Base-by-base conservation (phyloP, 257 asterid species). In the Petunia secreta region DNA sequence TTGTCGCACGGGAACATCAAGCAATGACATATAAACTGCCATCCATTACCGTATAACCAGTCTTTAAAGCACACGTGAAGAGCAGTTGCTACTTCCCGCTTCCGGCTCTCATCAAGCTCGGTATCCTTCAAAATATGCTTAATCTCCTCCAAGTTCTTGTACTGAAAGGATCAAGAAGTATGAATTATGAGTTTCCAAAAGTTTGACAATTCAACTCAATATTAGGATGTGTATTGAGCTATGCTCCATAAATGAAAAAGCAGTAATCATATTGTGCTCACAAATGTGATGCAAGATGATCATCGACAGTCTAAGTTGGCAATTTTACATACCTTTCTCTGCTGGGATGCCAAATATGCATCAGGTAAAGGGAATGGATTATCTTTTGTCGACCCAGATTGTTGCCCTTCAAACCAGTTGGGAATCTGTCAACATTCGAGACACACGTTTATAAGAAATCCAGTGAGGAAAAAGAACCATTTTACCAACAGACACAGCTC, bases 311-410 rank as follows among this genome's bases (percentile, higher is more conserved):
- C 50, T 43, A 67, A 73, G 62, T 50, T 34, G 78, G 46, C 11
- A 44, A 48, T 9, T 36, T 34, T 48, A 80, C 96, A 25, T 79
- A 93, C 99, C 79, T 92, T 93, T 93, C 87, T 92, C 90, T 92
- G 92, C 83, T 93, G 96, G 73, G 98, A 88, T 66, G 89, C 88
- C 89, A 89, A 84, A 89, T 93, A 95, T 80, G 93, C 88, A 75
- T 90, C 97, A 48, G 99, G 98, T 75, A 95, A 87, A 75, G 94
- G 92, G 88, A 93, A 95, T 65, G 98, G 99, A 80, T 93, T 95
- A 74, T 85, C 91, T 86, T 90, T 90, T 3, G 97, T 95, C 36
- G 93, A 82, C 66, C 92, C 97, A 53, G 84, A 82, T 83, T 87
- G 89, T 85, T 90, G 97, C 77, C 89, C 87, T 52, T 87, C 96